Evolutionary conservation across 768 basidiomycete species (phyloP).

Genomic region (Clathrus columnatus): DNA sequence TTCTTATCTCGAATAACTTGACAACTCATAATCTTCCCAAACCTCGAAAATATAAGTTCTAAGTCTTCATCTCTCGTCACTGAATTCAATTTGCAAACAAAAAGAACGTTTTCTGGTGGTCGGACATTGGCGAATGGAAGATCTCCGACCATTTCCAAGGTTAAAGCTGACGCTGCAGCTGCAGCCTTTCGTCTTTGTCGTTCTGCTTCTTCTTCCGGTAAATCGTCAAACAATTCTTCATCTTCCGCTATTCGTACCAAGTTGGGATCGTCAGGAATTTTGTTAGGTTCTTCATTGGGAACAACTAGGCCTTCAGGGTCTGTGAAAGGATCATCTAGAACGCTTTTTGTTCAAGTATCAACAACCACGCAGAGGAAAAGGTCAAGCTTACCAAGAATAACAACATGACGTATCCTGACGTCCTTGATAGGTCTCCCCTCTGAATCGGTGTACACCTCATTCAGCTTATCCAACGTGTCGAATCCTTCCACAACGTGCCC

Average conservation of each 20-base stretch:
- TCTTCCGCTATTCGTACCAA: conserved; percentile 91
- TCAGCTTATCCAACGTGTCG: conserved; percentile 86
- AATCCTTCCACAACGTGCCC: conserved; percentile 92
- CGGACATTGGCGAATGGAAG: conserved; percentile 96
- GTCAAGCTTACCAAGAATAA: conserved; percentile 66
- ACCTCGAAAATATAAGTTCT: conserved; percentile 94
- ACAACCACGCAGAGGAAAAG: conserved; percentile 3
- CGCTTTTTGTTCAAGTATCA: not conserved
- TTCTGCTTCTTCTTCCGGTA: conserved; percentile 84
- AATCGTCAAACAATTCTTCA: conserved; percentile 75
- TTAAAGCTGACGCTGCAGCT: conserved; percentile 86
- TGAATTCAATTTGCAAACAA: conserved; percentile 97
- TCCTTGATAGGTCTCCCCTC: conserved; percentile 91
- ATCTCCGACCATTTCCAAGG: conserved; percentile 99
- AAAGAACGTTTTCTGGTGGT: conserved; percentile 96
- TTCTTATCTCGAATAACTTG: conserved; percentile 95
- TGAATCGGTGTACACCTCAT: conserved; percentile 84
- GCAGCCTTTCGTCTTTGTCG: conserved; percentile 74
- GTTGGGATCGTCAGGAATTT: conserved; percentile 61
- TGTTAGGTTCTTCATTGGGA: conserved; percentile 68
- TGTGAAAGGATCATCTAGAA: conserved; percentile 85
- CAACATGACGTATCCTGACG: conserved; percentile 89
- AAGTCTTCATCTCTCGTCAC: conserved; percentile 94
- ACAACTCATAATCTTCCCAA: conserved; percentile 93
- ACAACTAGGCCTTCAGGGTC: conserved; percentile 72